These are phyloP conservation scores for Pogostemon cablin DNA, from an alignment of 257 asterid species.

Conservation along the genomic window DNA sequence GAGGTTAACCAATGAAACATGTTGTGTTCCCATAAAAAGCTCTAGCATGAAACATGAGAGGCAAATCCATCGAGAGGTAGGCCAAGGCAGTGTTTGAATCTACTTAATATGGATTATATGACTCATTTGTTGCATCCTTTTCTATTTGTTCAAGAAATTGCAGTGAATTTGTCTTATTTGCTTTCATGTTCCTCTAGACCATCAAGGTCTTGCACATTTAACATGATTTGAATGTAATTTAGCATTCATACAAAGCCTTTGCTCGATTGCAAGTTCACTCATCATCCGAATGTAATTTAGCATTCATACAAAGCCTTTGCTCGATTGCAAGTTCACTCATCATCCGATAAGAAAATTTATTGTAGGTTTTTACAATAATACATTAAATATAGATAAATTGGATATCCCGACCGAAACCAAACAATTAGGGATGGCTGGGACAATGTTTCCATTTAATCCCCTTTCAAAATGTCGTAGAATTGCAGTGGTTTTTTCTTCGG, in stretches of 20 bases:
- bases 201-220: background rate
- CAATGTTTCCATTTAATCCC: conserved; percentile 40
- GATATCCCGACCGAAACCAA: background rate
- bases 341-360: too few relatives aligned
- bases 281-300: background rate
- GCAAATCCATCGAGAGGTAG: too few relatives aligned
- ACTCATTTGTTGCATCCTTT: background rate
- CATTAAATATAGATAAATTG: background rate
- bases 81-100: conserved; percentile 4
- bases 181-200: background rate
- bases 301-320: background rate
- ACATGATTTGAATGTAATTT: background rate
- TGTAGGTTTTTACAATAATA: too few relatives aligned
- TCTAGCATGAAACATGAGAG: too few relatives aligned
- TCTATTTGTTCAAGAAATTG: conserved; percentile 5
- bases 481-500: conserved; percentile 80
- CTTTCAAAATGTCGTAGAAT: conserved; percentile 73
- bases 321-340: background rate
- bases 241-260: background rate
- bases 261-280: background rate
- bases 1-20: too few relatives aligned
- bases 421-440: background rate
- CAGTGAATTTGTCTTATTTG: conserved; percentile 1
- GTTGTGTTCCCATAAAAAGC: too few relatives aligned
- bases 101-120: conserved; percentile 8